Base-by-base conservation (phyloP, 805 yeast genomes). In the Yamadazyma nakazawae region DNA sequence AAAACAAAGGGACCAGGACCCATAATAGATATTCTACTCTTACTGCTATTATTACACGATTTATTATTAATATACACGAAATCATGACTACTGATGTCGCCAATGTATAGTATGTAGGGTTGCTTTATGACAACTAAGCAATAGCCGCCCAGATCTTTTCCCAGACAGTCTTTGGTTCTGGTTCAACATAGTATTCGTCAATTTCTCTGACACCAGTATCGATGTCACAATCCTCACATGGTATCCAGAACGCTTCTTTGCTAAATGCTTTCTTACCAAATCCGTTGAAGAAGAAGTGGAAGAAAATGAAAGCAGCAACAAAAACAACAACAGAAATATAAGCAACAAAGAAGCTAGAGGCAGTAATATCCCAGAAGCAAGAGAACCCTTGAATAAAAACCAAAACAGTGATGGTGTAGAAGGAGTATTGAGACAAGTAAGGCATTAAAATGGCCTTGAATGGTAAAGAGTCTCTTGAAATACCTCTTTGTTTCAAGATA, bases 381-480 rank as follows among this genome's bases (percentile, higher is more conserved):
- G 75, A 63, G 62, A 76, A 88, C 34, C 96, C 96, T 65, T 88
- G 91, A 51, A 88, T 72, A 50, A 87, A 72, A 24, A 79, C 77
- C 59, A 88, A 77, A 25, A 84, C 52, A 12, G 73, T 62, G 52
- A 84, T 72, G 53, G 78, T 71, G 44, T 73, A 64, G 3, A 79
- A 65, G 2, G 89, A 79, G 56, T 85, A 84, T 64, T 80, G 82
- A 1, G 91, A 87, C 49, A 71, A 64, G 52, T 61, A 77, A 2
- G 95, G 94, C 82, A 83, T 84, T 46, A 75, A 72, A n/a, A 59
- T 60, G 8, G 94, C 91, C 63, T 83, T 85, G 73, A 75, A 88
- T 9, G 96, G 94, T 47, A 88, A 72, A 10, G 77, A 74, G 55
- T 83, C 82, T 58, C 96, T 70, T 21, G 83, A 70, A 46, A 85